Percentiles rank a stretch among this genome's conserved stretches.
These are phyloP conservation scores for Aspergillus taichungensis DNA, from an alignment of 495 filamentous ascomycete genomes.

Conservation along the genomic window DNA sequence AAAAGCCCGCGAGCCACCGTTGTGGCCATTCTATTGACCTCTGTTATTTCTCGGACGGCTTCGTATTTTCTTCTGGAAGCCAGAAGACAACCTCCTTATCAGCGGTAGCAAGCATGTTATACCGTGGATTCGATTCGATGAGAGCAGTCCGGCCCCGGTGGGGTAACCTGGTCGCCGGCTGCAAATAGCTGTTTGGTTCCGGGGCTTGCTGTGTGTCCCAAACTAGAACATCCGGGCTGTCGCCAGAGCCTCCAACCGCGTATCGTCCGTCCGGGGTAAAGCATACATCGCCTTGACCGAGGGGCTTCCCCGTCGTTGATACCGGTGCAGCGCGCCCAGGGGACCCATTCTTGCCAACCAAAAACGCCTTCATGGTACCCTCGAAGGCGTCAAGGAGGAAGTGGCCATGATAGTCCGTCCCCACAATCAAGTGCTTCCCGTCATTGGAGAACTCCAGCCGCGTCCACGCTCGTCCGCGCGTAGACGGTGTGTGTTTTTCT, in stretches of 20 bases:
- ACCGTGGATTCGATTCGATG: slow-evolving; percentile 81
- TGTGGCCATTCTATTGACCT: no score
- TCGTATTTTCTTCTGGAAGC: slow-evolving; percentile 51
- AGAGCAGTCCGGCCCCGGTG: slow-evolving; percentile 60
- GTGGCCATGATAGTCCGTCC: slow-evolving; percentile 72
- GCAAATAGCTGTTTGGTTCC: slow-evolving; percentile 45
- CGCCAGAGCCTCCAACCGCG: slow-evolving; percentile 66
- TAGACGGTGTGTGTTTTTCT: slow-evolving; percentile 45
- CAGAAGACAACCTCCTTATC: slow-evolving; percentile 86
- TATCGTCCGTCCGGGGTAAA: slow-evolving; percentile 83
- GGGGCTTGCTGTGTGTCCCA: slow-evolving; percentile 66
- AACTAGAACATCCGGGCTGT: slow-evolving; percentile 60
- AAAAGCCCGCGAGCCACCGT: no score
- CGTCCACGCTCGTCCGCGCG: slow-evolving; percentile 57
- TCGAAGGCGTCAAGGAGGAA: slow-evolving; percentile 87
- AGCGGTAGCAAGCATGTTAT: slow-evolving; percentile 80
- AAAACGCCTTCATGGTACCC: slow-evolving; percentile 61
- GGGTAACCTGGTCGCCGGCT: slow-evolving; percentile 55
- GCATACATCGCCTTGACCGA: slow-evolving; percentile 72
- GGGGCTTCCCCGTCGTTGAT: slow-evolving; percentile 36
- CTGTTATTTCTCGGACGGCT: slow-evolving; percentile 25
- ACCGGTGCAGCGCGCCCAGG: slow-evolving; percentile 38
- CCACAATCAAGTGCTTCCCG: slow-evolving; percentile 74
- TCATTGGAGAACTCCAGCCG: slow-evolving; percentile 91
- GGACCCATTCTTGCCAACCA: slow-evolving; percentile 36